These are phyloP conservation scores for Phialophora verrucosa DNA, from an alignment of 2,329 filamentous ascomycete species.

Conservation along the genomic window DNA sequence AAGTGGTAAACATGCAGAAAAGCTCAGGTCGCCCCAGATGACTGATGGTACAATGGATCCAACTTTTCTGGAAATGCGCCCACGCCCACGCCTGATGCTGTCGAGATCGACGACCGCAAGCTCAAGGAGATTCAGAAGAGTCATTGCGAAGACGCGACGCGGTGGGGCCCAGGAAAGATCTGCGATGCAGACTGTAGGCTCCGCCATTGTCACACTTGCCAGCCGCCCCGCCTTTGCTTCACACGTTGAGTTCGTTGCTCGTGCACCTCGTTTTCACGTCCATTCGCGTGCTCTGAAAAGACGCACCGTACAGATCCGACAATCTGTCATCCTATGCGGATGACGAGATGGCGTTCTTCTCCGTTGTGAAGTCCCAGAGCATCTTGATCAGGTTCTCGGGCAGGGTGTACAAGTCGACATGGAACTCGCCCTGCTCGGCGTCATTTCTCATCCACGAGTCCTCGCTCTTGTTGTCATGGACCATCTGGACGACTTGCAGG, in stretches of 20 bases:
- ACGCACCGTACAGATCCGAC: background rate
- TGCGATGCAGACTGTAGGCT: background rate
- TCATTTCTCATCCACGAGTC: slow-evolving; percentile 98
- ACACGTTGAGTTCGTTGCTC: slow-evolving; percentile 1
- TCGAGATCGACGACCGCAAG: background rate
- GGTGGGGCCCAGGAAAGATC: background rate
- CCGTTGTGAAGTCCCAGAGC: slow-evolving; percentile 84
- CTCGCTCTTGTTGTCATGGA: slow-evolving; percentile 93
- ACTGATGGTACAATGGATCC: slow-evolving; percentile 24
- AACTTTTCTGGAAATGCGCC: slow-evolving; percentile 1
- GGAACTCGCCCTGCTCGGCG: slow-evolving; percentile 95
- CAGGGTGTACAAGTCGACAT: slow-evolving; percentile 97
- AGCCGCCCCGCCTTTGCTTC: background rate
- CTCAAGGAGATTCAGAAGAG: slow-evolving; percentile 12
- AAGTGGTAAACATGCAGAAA: slow-evolving; percentile 6
- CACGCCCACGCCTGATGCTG: background rate
- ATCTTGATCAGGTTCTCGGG: slow-evolving; percentile 87
- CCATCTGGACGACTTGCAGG: slow-evolving; percentile 93
- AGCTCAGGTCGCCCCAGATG: slow-evolving; percentile 8
- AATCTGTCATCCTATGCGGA: slow-evolving; percentile 30
- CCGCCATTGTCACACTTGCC: background rate
- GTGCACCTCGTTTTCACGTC: background rate
- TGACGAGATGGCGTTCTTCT: slow-evolving; percentile 44
- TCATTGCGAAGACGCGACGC: background rate
- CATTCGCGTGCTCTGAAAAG: background rate